Base-by-base conservation (phyloP, 2,329 filamentous ascomycete species). In the Incumbomyces delicatus region DNA sequence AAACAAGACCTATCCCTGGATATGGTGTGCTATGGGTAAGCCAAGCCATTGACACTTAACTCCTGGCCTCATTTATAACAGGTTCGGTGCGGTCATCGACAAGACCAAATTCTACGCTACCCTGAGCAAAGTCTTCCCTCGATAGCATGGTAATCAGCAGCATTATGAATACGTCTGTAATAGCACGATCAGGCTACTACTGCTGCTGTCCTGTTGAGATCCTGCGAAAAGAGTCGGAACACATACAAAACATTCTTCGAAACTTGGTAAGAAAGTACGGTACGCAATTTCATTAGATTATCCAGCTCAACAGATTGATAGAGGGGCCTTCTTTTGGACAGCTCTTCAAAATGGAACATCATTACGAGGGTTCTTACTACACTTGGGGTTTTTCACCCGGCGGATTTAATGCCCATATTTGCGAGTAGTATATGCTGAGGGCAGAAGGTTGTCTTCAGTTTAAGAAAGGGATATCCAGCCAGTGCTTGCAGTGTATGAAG, bases 1-100 rank as follows among this genome's bases (percentile, higher is more conserved):
- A 58, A 58, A 20, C 50, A 56, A 16, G 54, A 39, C 2, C 45
- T 69, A 30, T 41, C 58, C 6, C 57, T 60, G 2, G 56, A 60
- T 6, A 61, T 67, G 5, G 60, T 61, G 37, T 69, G 66, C 37
- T 63, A 66, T 44, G 66, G 66, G 65, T 65, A 54, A 44, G 61
- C 57, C 10, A 33, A 12, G 29, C 20, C 27, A 22, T 10, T 12
- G 6, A 27, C 34, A 20, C 42, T 11, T 16, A 45, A 22, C 6
- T 18, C n/a, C 30, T 37, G 33, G 29, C 37, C 40, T 39, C 17
- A 36, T 27, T 29, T 6, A n/a, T 13, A 20, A 16, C 10, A 57
- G 55, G 29, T 57, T 57, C 34, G 53, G 55, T 11, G 53, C 52
- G 35, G 48, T 56, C n/a, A 48, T 57, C 31, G 49, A 55, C 36